Base-by-base conservation (phyloP, 1,284 basidiomycete species). In the Sporisorium exsertum region DNA sequence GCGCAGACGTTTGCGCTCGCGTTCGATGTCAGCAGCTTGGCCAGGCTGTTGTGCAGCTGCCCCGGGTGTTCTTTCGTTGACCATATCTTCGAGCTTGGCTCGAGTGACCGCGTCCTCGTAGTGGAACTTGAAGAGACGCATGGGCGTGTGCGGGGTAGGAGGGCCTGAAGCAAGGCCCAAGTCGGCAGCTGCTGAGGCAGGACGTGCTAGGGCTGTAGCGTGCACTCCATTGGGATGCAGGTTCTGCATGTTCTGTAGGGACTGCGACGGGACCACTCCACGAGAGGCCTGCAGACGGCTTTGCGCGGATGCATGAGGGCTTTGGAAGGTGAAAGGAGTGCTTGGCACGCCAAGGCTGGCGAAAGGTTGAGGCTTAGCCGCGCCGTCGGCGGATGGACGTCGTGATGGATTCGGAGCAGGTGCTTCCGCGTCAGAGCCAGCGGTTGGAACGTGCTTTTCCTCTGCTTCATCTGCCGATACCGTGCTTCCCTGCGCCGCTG, bases 71-170 rank as follows among this genome's bases (percentile, higher is more conserved):
- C 64, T 58, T 27, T 78, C 70, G 59, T 76, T 77, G 49, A 79
- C 78, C 61, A 81, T 77, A 61, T 70, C 63, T 57, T 81, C 78
- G 33, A 81, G 70, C 43, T 73, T 69, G 20, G 69, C 80, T 9
- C 71, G 64, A 15, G 75, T 73, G 9, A 67, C 65, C 20, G 70
- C 72, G 27, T 78, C 67, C 24, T 81, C 80, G 40, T 78, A 74
- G 51, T 72, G 61, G 57, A 79, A 67, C 40, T 77, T 76, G 60
- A 81, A 78, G 15, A 81, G 65, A 13, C 80, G 78, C 71, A 81
- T 73, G 9, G 80, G 80, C 5, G 78, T 76, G 53, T 76, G 78
- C 9, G 78, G 76, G 2, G 76, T 72, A 10, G 75, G 63, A 40
- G 70, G 71, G 8, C 63, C 75, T 18, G 70, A 67, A 12, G 58